Evolutionary conservation across 352 stramenopile species (phyloP).

Genomic region (Phytophthora cryptogea): DNA sequence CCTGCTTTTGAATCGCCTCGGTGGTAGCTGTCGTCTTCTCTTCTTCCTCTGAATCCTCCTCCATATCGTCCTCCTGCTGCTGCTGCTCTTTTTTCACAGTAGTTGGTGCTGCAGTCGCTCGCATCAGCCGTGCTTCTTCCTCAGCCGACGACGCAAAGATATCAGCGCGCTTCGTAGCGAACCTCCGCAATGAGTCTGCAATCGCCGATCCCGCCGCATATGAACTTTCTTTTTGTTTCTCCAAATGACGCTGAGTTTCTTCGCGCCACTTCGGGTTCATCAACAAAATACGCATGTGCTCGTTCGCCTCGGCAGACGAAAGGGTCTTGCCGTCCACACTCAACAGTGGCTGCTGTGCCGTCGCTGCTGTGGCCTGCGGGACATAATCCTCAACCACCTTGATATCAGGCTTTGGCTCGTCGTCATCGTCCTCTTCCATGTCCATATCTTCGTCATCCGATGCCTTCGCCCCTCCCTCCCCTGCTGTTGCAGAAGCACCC

Average conservation of each 20-base stretch:
- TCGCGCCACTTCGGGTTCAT: slow-evolving; percentile 99
- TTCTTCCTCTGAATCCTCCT: slow-evolving; percentile 49
- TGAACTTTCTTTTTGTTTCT: slow-evolving; percentile 97
- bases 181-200: slow-evolving; percentile 92
- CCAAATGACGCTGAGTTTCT: slow-evolving; percentile 94
- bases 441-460: slow-evolving; percentile 92
- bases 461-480: slow-evolving; percentile 37
- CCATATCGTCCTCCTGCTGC: slow-evolving; percentile 44
- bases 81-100: slow-evolving; percentile 17
- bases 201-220: slow-evolving; percentile 95
- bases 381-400: slow-evolving; percentile 90
- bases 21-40: slow-evolving; percentile 16
- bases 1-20: slow-evolving; percentile 10
- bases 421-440: slow-evolving; percentile 75
- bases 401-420: slow-evolving; percentile 59
- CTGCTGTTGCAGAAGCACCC: slow-evolving; percentile 29
- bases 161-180: slow-evolving; percentile 92
- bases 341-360: slow-evolving; percentile 51
- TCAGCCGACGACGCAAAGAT: slow-evolving; percentile 93
- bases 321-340: slow-evolving; percentile 92
- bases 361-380: slow-evolving; percentile 46
- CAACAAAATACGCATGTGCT: slow-evolving; percentile 99
- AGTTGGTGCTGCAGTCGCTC: slow-evolving; percentile 44
- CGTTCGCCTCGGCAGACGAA: slow-evolving; percentile 87
- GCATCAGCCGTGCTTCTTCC: slow-evolving; percentile 73